phyloP scores from a whole-genome alignment of 768 basidiomycete genomes.

The Astraeus odoratus region DNA sequence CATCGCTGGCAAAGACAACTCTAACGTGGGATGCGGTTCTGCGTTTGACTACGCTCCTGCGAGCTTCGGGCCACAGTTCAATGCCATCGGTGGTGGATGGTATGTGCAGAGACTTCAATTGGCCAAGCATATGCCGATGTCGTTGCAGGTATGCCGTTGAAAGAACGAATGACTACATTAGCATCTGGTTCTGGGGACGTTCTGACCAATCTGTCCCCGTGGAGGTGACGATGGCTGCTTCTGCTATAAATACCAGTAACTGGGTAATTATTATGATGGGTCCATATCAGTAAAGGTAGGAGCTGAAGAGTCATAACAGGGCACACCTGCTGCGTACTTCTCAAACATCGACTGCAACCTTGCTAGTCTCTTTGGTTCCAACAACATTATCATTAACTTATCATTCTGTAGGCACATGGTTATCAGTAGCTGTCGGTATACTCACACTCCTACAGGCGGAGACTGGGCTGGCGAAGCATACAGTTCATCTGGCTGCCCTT shows the following conservation, averaged over 20 bases:
- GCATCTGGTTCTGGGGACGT: conserved; percentile 37
- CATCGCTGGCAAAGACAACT: conserved; percentile 14
- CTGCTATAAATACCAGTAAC: conserved; percentile 12
- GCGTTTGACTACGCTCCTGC: conserved; percentile 13
- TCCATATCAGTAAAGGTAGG: background rate
- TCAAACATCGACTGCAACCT: conserved; percentile 37
- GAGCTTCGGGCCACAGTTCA: conserved; percentile 26
- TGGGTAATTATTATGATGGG: conserved; percentile 17
- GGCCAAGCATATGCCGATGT: background rate
- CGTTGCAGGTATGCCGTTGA: conserved; percentile 33
- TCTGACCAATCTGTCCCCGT: conserved; percentile 23
- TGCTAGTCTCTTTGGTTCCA: conserved; percentile 26
- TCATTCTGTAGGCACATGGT: conserved; percentile 22
- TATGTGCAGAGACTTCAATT: conserved; percentile 4
- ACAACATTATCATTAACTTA: conserved; percentile 30
- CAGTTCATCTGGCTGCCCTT: conserved; percentile 24
- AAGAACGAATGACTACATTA: conserved; percentile 28
- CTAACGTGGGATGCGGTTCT: conserved; percentile 36
- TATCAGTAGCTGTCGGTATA: background rate
- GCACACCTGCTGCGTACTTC: conserved; percentile 30
- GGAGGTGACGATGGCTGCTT: conserved; percentile 22
- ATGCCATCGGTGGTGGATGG: conserved; percentile 34
- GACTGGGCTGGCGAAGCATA: conserved; percentile 26
- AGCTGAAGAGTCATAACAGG: conserved; percentile 14
- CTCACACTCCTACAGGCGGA: conserved; percentile 17